Evolutionary conservation across 768 basidiomycete species (phyloP), one percentile per base, ranked within the genome.

Genomic region (Podaxis rugospora): DNA sequence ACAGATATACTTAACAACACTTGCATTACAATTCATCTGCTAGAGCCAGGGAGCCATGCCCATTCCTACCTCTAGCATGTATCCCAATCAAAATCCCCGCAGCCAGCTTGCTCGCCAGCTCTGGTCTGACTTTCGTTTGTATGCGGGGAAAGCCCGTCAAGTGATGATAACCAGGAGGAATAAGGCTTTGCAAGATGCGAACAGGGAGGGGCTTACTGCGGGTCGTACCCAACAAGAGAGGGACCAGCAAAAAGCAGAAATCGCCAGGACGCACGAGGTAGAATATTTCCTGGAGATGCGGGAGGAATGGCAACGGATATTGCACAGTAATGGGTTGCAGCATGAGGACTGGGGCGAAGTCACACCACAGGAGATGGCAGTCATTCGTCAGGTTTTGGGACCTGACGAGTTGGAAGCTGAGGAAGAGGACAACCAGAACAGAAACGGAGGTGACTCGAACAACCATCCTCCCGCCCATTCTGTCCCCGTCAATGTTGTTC

Each of bases 341-440:
- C 72, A 73, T 64, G 76, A 79, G 46, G 75, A 79, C 63, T 83
- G 81, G 82, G 74, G 71, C 2, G 71, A 74, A 51, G 79, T 81
- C 65, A 73, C 77, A 4, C 62, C 65, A 5, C 70, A 67, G 18
- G 81, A 81, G 58, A 70, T 69, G 18, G 71, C 70, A 10, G 74
- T 78, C 32, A 71, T 71, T 37, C 67, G 68, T 39, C 47, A 50
- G 50, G 68, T 74, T 1, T 69, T 82, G n/a, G 78, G 78, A 4
- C 75, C 68, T 47, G 71, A 75, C 18, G 66, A 70, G 42, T 75
- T 75, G 47, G 74, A 74, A 5, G 71, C 69, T 23, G 70, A 72
- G 35, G 72, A 71, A 18, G 70, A 72, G 18, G 64, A 68, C 35
- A 55, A 59, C 37, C 39, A 52, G 7, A 54, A 32, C 60, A 62